Base-by-base conservation (phyloP, 441 rosid genomes). In the Arabidopsis lyrata region DNA sequence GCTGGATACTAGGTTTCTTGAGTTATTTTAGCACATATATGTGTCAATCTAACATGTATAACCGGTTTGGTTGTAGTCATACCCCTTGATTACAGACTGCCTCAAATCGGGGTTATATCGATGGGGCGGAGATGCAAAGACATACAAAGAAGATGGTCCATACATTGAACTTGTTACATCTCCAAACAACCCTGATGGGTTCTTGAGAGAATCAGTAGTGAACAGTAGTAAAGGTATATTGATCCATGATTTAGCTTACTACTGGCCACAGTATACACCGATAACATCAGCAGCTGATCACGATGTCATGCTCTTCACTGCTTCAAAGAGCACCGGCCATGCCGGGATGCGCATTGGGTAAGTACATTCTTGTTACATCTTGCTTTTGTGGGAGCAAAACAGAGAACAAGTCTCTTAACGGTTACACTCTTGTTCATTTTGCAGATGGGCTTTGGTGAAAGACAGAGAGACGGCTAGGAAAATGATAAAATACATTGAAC, bases 341-440 rank as follows among this genome's bases (percentile, higher is more conserved):
- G 99, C 97, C 36, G 99, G 99, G 63, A 89, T 85, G 83, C 97
- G 97, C 55, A 85, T 94, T 18, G 99, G 99, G 97, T 94, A 72
- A 13, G 36, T 32, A 44, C 8, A 20, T 49, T 66, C 29, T 66
- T 58, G 36, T 14, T 49, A 66, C 61, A 0, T 42, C 15, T 68
- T 68, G 12, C 56, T 60, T 59, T 59, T 13, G 4, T n/a, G 15
- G 22, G 57, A 73, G 27, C 32, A 27, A 27, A 16, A 74, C 7
- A 48, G 1, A 18, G 39, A 13, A 6, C n/a, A 39, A 58, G 24
- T 24, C 12, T 76, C 58, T 8, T 61, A 45, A 15, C 49, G 8
- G 20, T 44, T n/a, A 44, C 24, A n/a, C 31, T 48, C 8, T 52
- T 66, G 55, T 60, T 58, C 35, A 22, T 59, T 63, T 61, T 18